Evolutionary conservation across 208 protist species (phyloP).

Genomic region (Leishmania braziliensis): DNA sequence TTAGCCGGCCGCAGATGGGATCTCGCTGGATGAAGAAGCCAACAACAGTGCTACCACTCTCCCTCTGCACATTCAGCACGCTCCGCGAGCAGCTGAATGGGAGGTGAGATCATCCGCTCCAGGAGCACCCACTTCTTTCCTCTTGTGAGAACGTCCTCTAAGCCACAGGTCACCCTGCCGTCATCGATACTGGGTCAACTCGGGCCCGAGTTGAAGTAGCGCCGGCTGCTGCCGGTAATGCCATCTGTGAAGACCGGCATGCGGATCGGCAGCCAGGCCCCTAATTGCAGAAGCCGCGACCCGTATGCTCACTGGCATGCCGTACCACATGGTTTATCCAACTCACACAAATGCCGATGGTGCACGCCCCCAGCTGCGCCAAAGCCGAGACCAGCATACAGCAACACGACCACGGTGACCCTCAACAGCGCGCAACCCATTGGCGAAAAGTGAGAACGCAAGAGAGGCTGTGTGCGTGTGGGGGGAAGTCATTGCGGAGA

Average conservation of each 20-base stretch:
- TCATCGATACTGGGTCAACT: conserved; percentile 26
- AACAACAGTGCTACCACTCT: conserved; percentile 17
- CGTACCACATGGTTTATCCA: not conserved
- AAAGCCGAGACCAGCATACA: not conserved
- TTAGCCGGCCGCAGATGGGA: conserved; percentile 38
- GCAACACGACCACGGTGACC: not conserved
- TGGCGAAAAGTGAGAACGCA: not conserved
- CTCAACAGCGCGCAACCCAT: not conserved
- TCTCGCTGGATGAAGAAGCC: not conserved
- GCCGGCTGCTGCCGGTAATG: conserved; percentile 33
- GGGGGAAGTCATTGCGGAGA: not conserved
- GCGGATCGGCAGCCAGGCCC: conserved; percentile 44
- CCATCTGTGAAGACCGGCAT: conserved; percentile 52
- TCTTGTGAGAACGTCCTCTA: conserved; percentile 36
- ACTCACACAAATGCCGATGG: not conserved
- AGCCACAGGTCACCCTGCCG: conserved; percentile 14
- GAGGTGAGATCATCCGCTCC: conserved; percentile 36
- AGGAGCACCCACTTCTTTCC: conserved; percentile 32
- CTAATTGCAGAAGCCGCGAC: not conserved
- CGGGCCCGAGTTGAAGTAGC: conserved; percentile 37
- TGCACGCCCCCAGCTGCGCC: not conserved
- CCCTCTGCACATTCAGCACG: conserved; percentile 45
- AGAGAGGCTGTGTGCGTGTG: not conserved
- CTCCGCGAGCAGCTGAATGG: conserved; percentile 52
- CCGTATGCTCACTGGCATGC: not conserved